phyloP scores from a whole-genome alignment of 257 asterid genomes.

The Nyctanthes arbortristis region DNA sequence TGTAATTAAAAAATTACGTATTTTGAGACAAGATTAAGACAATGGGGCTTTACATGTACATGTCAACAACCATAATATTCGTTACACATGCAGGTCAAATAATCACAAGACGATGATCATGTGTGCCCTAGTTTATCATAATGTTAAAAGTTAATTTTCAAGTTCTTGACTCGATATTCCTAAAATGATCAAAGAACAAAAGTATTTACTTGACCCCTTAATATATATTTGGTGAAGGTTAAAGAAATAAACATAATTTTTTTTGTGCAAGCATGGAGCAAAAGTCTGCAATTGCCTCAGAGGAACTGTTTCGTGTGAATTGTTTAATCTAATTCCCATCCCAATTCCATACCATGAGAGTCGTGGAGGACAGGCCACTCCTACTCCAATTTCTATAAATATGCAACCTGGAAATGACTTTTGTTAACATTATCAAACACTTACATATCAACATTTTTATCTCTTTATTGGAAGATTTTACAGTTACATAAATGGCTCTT shows the following conservation, averaged over 20 bases:
- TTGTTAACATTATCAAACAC: slow-evolving; percentile 22
- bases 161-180: too few relatives aligned
- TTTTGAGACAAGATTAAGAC: too few relatives aligned
- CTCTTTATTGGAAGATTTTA: background rate
- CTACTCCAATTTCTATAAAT: slow-evolving; percentile 34
- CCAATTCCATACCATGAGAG: slow-evolving; percentile 40
- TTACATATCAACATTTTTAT: background rate
- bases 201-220: background rate
- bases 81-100: too few relatives aligned
- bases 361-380: slow-evolving; percentile 36
- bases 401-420: slow-evolving; percentile 23
- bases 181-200: background rate
- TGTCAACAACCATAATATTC: too few relatives aligned
- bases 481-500: slow-evolving; percentile 29
- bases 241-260: slow-evolving; percentile 1
- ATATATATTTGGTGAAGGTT: slow-evolving; percentile 3
- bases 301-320: slow-evolving; percentile 29
- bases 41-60: too few relatives aligned
- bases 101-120: too few relatives aligned
- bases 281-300: slow-evolving; percentile 33
- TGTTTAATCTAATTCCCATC: slow-evolving; percentile 31
- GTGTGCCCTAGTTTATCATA: too few relatives aligned
- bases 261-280: slow-evolving; percentile 43
- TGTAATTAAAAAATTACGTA: too few relatives aligned
- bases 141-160: too few relatives aligned